phyloP scores from a whole-genome alignment of 75 land plant species.

The Picea glauca region DNA sequence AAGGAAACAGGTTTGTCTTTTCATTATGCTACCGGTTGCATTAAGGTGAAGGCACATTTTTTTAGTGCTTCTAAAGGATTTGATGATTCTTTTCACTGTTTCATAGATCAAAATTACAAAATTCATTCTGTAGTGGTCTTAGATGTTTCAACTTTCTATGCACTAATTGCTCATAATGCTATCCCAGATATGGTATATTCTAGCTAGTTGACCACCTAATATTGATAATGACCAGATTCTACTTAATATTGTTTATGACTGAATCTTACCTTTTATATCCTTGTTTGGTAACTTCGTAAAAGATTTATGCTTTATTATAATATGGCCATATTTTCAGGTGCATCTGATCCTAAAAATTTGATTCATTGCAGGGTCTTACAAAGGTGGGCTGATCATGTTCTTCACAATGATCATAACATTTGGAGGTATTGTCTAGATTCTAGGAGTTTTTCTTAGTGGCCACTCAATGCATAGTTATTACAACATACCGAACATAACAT shows the following conservation, averaged over 20 bases:
- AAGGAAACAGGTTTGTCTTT: too few relatives aligned
- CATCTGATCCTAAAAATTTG: neutral
- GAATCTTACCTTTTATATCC: neutral
- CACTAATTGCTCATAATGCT: too few relatives aligned
- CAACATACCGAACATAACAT: neutral
- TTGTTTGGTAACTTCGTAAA: neutral
- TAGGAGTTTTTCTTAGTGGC: neutral
- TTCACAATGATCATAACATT: slow-evolving; percentile 71
- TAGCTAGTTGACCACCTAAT: neutral
- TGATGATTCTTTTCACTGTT: too few relatives aligned
- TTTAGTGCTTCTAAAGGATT: too few relatives aligned
- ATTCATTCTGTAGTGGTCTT: too few relatives aligned
- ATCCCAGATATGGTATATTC: too few relatives aligned
- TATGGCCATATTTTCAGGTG: neutral
- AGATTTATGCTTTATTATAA: neutral
- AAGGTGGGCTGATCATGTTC: slow-evolving; percentile 92
- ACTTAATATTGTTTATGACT: neutral
- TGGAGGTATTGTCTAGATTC: slow-evolving; percentile 66
- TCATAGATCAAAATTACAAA: too few relatives aligned
- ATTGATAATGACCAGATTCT: neutral
- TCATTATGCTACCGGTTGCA: too few relatives aligned
- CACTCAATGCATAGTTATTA: neutral
- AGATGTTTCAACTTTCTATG: too few relatives aligned
- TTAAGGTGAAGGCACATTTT: too few relatives aligned
- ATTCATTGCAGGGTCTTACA: slow-evolving; percentile 76